A percentile compares a stretch with the other conserved stretches of the same genome.
Evolutionary conservation across 2,329 filamentous ascomycete species (phyloP).

Genomic region (Pseudogymnoascus sp.): DNA sequence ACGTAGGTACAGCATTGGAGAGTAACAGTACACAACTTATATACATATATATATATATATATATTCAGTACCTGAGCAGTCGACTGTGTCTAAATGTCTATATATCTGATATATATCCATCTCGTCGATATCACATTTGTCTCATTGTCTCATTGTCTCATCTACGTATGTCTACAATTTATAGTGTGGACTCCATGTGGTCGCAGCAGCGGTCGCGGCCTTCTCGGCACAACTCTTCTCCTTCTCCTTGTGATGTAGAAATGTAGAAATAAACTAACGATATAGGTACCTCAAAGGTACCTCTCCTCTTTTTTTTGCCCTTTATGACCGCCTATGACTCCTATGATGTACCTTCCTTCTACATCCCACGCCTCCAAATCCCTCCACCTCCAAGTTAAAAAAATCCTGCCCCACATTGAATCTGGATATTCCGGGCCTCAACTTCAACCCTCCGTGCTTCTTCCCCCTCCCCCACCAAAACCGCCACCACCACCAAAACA

Average conservation of each 20-base stretch:
- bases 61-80: background rate
- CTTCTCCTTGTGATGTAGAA: too few relatives aligned
- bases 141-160: too few relatives aligned
- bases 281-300: background rate
- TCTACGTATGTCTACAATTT: too few relatives aligned
- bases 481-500: background rate
- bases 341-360: background rate
- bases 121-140: background rate
- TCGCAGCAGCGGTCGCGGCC: background rate
- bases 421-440: background rate
- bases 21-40: background rate
- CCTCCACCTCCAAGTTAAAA: background rate
- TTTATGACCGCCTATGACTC: background rate
- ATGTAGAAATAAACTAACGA: too few relatives aligned
- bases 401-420: background rate
- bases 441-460: background rate
- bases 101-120: background rate
- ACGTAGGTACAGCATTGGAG: background rate
- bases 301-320: background rate
- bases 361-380: background rate
- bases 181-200: background rate
- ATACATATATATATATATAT: background rate
- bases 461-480: background rate
- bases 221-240: background rate
- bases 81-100: background rate